A percentile compares a stretch with the other conserved stretches of the same genome.
Conservation (phyloP, 169 alveolate species). For the Plasmodium adleri region DNA sequence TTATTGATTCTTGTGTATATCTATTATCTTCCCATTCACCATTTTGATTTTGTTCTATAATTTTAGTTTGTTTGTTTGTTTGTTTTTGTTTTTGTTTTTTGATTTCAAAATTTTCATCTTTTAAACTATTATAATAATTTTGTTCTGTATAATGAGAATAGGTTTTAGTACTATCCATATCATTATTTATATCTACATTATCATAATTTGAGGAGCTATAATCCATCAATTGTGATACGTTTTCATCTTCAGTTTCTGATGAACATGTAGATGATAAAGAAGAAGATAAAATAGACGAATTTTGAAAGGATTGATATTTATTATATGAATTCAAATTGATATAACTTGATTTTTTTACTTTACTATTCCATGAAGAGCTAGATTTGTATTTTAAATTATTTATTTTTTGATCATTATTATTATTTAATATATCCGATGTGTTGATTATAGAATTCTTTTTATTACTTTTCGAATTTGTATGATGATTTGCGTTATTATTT, state of each 20-base stretch:
- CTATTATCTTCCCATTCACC: neutral
- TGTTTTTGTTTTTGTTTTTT: no score
- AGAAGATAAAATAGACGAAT: conserved; percentile 14
- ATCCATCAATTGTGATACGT: neutral
- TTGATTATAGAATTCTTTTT: neutral
- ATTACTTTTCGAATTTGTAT: neutral
- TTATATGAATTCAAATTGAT: neutral
- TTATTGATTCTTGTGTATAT: neutral
- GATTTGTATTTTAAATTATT: neutral
- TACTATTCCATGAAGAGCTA: conserved; percentile 18
- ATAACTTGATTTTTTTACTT: neutral
- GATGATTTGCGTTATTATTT: neutral
- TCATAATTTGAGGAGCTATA: conserved; percentile 17
- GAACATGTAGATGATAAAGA: conserved; percentile 16
- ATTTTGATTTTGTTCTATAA: no score
- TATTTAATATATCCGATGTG: neutral
- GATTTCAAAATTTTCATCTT: neutral
- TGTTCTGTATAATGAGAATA: conserved; percentile 9
- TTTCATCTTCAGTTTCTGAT: conserved; percentile 3
- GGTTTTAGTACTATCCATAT: neutral
- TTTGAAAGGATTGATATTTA: conserved; percentile 2
- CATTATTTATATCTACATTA: neutral
- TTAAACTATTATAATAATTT: neutral
- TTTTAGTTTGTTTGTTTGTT: no score
- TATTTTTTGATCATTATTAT: neutral